Evolutionary conservation across 768 basidiomycete genomes (phyloP), one percentile per base, ranked within the genome.

Genomic region (Trametes elegans): DNA sequence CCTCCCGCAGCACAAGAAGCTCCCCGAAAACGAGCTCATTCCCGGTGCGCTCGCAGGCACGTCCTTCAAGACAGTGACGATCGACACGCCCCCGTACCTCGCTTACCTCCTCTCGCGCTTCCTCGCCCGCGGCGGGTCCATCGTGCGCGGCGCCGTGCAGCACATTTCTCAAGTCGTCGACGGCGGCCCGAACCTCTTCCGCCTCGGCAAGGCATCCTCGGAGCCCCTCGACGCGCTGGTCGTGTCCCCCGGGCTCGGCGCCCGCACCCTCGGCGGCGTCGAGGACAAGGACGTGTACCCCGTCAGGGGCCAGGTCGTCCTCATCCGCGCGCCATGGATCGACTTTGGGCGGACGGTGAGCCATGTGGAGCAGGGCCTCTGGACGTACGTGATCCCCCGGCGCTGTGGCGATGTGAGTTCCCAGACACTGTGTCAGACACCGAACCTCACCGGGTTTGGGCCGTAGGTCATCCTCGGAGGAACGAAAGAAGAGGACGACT

Each of bases 101-200:
- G 72, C 79, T 18, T 90, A 86, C 69, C 79, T 92, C 3, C 67
- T 82, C 27, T 62, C 75, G 3, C 81, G 80, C 7, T 85, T 91
- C 67, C 68, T 81, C 14, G 66, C 77, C 0, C 64, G 66, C 0
- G 90, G 90, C n/a, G 91, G 91, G 0, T 69, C 70, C 2, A 73
- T 81, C 41, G 71, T 84, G 6, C 85, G 84, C 1, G 79, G 75
- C 3, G 70, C 78, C 8, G 71, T 92, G 3, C 85, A 85, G 58
- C 88, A 91, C 57, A 78, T 93, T 56, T 71, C 76, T 28, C 84
- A 90, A 64, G 74, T 90, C 18, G 66, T 87, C n/a, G 81, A 85
- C 61, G 85, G 85, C 18, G 83, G 83, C 7, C 60, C 53, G 28
- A 58, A 50, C 39, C 57, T 58, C 10, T 69, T 65, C 62, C 45